phyloP scores from a whole-genome alignment of 108 stramenopile genomes.

The Pseudonitzschia delicatissima region DNA sequence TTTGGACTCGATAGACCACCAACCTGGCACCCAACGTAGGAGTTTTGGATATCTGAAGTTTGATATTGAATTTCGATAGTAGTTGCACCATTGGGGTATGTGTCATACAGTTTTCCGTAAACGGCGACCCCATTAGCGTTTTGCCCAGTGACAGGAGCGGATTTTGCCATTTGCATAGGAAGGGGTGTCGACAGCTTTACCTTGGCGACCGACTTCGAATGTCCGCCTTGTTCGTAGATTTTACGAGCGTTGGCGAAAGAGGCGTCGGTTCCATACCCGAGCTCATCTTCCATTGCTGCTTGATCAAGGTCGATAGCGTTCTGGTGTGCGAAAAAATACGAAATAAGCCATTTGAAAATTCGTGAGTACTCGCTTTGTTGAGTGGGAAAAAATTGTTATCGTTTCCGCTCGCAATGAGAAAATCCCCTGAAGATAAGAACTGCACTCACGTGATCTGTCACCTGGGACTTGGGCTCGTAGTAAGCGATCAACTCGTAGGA shows the following conservation, averaged over 20 bases:
- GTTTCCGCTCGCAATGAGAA: background rate
- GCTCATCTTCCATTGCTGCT: conserved; percentile 47
- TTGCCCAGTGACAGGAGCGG: conserved; percentile 34
- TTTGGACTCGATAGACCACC: conserved; percentile 43
- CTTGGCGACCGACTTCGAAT: conserved; percentile 62
- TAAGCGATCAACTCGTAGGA: conserved; percentile 53
- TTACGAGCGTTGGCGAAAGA: conserved; percentile 35
- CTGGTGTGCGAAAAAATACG: conserved; percentile 1
- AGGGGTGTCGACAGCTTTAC: conserved; percentile 47
- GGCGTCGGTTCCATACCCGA: conserved; percentile 25
- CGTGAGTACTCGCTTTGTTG: background rate
- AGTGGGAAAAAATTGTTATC: background rate
- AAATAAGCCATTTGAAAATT: background rate
- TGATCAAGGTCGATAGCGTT: conserved; percentile 75
- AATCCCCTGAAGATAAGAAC: no score
- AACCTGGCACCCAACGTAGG: conserved; percentile 66
- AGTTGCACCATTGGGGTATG: conserved; percentile 25
- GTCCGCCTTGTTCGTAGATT: conserved; percentile 62
- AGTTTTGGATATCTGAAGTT: conserved; percentile 40
- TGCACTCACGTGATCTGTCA: conserved; percentile 58
- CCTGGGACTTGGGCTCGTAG: conserved; percentile 59
- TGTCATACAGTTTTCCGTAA: conserved; percentile 38
- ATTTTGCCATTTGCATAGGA: conserved; percentile 18
- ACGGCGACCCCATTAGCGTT: conserved; percentile 41
- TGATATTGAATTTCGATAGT: conserved; percentile 50